Percentiles rank a stretch among this genome's conserved stretches.
Conservation (phyloP, 176 grass and related monocot genomes). For the Eremochloa ophiuroides region DNA sequence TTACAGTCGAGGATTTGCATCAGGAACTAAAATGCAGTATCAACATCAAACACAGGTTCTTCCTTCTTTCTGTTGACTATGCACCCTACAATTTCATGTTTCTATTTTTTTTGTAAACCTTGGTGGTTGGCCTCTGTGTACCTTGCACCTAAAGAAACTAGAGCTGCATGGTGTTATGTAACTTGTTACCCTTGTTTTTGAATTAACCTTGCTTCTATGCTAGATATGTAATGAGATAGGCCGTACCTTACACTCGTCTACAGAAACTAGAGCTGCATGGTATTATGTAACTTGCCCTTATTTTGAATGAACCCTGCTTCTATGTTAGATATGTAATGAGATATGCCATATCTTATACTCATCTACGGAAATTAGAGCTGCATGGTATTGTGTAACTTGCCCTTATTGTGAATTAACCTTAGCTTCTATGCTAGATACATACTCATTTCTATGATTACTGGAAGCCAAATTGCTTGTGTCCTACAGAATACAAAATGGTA, state of each 20-base stretch:
- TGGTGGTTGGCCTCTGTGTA: background rate
- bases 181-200: background rate
- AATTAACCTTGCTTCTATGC: background rate
- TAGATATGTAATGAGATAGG: background rate
- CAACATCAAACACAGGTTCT: conserved; percentile 96
- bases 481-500: background rate
- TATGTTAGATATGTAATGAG: background rate
- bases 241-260: background rate
- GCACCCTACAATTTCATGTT: background rate
- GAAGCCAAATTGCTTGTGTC: background rate
- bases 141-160: background rate
- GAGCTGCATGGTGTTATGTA: background rate
- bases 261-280: background rate
- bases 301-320: background rate
- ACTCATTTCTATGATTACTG: background rate
- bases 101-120: background rate
- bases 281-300: background rate
- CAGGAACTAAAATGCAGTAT: conserved; percentile 91
- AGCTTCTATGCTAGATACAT: background rate
- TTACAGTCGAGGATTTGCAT: conserved; percentile 90
- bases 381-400: background rate
- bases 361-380: background rate
- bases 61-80: background rate
- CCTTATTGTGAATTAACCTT: background rate
- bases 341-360: background rate